phyloP scores from a whole-genome alignment of 176 grass and related monocot species.

The Poa annua region DNA sequence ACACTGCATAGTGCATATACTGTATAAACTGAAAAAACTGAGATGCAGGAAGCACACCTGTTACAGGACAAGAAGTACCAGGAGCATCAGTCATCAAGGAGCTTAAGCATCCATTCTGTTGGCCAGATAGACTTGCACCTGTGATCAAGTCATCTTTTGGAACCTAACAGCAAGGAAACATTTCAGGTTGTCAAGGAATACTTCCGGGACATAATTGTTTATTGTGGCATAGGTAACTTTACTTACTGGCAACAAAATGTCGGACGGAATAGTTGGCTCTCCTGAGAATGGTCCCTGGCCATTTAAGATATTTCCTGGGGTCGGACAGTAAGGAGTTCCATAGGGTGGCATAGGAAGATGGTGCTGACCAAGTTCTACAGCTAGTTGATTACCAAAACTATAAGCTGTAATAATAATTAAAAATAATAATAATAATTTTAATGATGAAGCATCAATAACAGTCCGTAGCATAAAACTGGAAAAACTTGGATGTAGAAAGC shows the following conservation, averaged over 20 bases:
- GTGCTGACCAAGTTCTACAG: background rate
- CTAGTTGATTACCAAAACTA: background rate
- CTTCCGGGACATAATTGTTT: background rate
- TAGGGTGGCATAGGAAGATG: background rate
- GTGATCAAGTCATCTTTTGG: background rate
- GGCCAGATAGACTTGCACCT: background rate
- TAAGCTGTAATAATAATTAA: no score
- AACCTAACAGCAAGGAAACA: background rate
- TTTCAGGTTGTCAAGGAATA: background rate
- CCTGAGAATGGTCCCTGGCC: background rate
- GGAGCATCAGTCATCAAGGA: background rate
- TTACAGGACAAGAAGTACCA: slow-evolving; percentile 3
- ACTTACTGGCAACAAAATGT: background rate
- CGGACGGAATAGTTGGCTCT: background rate
- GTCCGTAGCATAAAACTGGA: background rate
- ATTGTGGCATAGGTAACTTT: background rate
- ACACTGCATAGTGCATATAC: background rate
- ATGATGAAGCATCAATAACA: no score
- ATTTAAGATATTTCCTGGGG: background rate
- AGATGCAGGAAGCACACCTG: background rate
- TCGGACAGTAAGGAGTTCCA: background rate
- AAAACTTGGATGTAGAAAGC: background rate
- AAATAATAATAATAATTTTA: no score
- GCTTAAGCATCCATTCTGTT: background rate
- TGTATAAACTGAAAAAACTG: background rate